These are phyloP conservation scores for Zymoseptoria passerinii DNA, from an alignment of 2,329 filamentous ascomycete species.

Conservation along the genomic window DNA sequence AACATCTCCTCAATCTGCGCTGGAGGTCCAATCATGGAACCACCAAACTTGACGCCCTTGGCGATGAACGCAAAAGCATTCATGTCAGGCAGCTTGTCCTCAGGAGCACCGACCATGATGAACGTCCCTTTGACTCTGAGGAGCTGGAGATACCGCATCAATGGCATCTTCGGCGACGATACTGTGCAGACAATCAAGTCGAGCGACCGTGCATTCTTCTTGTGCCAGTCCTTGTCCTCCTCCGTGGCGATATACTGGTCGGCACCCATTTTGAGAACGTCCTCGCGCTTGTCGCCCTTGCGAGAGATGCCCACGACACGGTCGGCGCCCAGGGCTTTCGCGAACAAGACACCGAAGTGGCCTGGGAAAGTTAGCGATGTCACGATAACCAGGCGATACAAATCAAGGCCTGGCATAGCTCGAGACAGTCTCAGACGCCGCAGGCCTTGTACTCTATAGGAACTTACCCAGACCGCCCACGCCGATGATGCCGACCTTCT, in stretches of 20 bases:
- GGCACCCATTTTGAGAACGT: slow-evolving; percentile 56
- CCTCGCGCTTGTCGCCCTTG: slow-evolving; percentile 48
- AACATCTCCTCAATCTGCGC: slow-evolving; percentile 55
- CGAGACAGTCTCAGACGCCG: too few relatives aligned
- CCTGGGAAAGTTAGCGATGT: slow-evolving; percentile 1
- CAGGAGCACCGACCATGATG: slow-evolving; percentile 59
- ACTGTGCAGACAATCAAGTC: slow-evolving; percentile 55
- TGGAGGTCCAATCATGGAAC: slow-evolving; percentile 45
- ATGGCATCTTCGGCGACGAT: slow-evolving; percentile 52
- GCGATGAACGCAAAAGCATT: slow-evolving; percentile 51
- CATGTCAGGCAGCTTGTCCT: slow-evolving; percentile 47
- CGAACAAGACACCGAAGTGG: slow-evolving; percentile 64
- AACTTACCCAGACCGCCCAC: slow-evolving; percentile 51
- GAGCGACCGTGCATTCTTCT: slow-evolving; percentile 44
- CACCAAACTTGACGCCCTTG: slow-evolving; percentile 44
- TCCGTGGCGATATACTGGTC: slow-evolving; percentile 50
- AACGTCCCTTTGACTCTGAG: slow-evolving; percentile 53
- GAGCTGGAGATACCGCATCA: slow-evolving; percentile 53
- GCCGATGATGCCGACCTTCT: slow-evolving; percentile 62
- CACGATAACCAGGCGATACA: too few relatives aligned
- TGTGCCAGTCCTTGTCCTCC: slow-evolving; percentile 52
- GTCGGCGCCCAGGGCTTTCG: slow-evolving; percentile 61
- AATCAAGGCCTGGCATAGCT: too few relatives aligned
- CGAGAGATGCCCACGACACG: slow-evolving; percentile 58
- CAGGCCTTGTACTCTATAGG: too few relatives aligned